Conservation (phyloP, 306 rosid species). For the Vigna angularis region DNA sequence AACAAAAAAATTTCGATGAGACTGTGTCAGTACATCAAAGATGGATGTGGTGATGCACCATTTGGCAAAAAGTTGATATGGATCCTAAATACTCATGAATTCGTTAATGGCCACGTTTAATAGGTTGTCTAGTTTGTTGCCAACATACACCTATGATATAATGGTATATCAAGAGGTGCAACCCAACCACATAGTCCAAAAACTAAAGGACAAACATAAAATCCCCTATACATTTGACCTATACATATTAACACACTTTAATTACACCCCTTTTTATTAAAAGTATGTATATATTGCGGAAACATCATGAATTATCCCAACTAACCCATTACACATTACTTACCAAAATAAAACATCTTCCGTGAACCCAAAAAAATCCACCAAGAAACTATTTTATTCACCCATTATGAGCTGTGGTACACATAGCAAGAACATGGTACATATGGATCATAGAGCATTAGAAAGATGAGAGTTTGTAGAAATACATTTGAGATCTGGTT, state of each 20-base stretch:
- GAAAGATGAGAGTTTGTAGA: not conserved
- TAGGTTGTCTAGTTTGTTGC: not conserved
- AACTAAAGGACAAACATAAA: not conserved
- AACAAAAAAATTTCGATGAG: conserved; percentile 18
- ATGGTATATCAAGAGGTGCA: not conserved
- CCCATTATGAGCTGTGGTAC: not conserved
- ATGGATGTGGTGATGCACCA: not conserved
- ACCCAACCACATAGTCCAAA: not conserved
- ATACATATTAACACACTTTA: not conserved
- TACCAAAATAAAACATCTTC: not conserved
- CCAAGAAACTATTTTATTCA: not conserved
- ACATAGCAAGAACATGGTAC: not conserved
- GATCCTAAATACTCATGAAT: conserved; percentile 14
- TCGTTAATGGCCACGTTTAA: not conserved
- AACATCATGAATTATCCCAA: not conserved
- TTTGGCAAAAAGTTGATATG: conserved; percentile 13
- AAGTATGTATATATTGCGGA: not conserved
- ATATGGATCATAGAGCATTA: not conserved
- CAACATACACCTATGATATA: not conserved
- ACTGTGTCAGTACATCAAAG: not conserved
- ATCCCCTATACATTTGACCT: not conserved
- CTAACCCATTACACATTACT: not conserved
- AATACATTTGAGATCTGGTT: not conserved
- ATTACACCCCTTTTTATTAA: not conserved
- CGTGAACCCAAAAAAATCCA: not conserved